A percentile compares a stretch with the other conserved stretches of the same genome.
Conservation (phyloP, 2,329 filamentous ascomycete species). For the Claviceps digitariae region DNA sequence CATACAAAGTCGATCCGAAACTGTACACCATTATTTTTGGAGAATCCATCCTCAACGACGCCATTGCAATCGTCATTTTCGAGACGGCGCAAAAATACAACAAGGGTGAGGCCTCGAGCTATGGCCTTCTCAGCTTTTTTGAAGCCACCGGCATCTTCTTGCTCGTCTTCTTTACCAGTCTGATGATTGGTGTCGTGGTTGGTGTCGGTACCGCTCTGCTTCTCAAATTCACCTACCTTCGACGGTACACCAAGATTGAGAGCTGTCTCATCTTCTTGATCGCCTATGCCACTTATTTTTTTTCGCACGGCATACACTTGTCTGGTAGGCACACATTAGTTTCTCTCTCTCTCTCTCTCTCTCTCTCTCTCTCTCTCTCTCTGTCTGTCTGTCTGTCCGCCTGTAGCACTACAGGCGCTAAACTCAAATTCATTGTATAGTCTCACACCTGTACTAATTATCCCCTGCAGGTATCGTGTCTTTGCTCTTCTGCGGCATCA, state of each 20-base stretch:
- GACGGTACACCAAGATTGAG: conserved; percentile 90
- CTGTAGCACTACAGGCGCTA: neutral
- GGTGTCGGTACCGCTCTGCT: conserved; percentile 78
- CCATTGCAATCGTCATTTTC: conserved; percentile 95
- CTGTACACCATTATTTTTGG: conserved; percentile 98
- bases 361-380: neutral
- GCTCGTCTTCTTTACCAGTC: conserved; percentile 86
- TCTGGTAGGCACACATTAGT: conserved; percentile 79
- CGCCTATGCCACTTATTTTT: conserved; percentile 94
- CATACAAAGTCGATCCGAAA: conserved; percentile 98
- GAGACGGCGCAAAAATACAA: conserved; percentile 93
- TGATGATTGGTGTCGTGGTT: conserved; percentile 77
- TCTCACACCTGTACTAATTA: neutral
- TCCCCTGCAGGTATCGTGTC: conserved; percentile 74
- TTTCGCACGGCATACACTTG: conserved; percentile 89
- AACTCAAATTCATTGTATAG: neutral
- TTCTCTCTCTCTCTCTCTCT: no score
- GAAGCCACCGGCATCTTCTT: conserved; percentile 92
- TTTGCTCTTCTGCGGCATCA: conserved; percentile 93
- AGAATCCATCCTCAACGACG: conserved; percentile 95
- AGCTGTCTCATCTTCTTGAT: conserved; percentile 89
- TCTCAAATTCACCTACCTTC: conserved; percentile 88
- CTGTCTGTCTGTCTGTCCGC: no score
- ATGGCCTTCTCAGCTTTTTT: conserved; percentile 72
- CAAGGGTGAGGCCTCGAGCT: conserved; percentile 54